These are phyloP conservation scores for Asterionellopsis glacialis DNA, from an alignment of 108 stramenopile species.

Conservation along the genomic window DNA sequence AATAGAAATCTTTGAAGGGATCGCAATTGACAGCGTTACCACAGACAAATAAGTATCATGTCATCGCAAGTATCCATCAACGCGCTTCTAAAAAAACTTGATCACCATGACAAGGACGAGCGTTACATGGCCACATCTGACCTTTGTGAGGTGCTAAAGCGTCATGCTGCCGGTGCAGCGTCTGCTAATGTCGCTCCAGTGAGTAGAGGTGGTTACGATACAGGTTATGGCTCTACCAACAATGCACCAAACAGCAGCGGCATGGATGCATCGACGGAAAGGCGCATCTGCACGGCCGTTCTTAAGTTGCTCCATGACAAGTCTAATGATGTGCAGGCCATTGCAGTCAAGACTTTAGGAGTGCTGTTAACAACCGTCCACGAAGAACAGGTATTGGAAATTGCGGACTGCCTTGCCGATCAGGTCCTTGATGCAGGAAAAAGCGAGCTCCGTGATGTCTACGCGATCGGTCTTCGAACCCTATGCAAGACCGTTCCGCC, in stretches of 20 bases:
- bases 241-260: not conserved
- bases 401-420: constrained; percentile 86
- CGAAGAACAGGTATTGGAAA: constrained; percentile 85
- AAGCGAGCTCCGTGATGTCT: constrained; percentile 94
- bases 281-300: constrained; percentile 88
- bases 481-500: constrained; percentile 88
- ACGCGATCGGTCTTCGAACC: constrained; percentile 96
- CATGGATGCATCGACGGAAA: constrained; percentile 77
- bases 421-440: constrained; percentile 90
- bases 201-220: not conserved
- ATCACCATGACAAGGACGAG: constrained; percentile 89
- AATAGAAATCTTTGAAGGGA: no score
- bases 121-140: constrained; percentile 99
- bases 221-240: constrained; percentile 3
- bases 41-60: no score
- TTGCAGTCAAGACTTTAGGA: constrained; percentile 95
- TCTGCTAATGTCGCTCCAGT: constrained; percentile 7
- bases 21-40: no score
- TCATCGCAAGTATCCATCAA: constrained; percentile 21
- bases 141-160: constrained; percentile 87
- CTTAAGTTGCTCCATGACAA: constrained; percentile 88
- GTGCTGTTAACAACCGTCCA: constrained; percentile 92
- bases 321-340: constrained; percentile 95
- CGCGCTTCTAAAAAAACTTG: constrained; percentile 78
- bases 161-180: constrained; percentile 33